Evolutionary conservation across 2,329 filamentous ascomycete genomes (phyloP), one percentile per base, ranked within the genome.

Genomic region (Phialophora expanda): DNA sequence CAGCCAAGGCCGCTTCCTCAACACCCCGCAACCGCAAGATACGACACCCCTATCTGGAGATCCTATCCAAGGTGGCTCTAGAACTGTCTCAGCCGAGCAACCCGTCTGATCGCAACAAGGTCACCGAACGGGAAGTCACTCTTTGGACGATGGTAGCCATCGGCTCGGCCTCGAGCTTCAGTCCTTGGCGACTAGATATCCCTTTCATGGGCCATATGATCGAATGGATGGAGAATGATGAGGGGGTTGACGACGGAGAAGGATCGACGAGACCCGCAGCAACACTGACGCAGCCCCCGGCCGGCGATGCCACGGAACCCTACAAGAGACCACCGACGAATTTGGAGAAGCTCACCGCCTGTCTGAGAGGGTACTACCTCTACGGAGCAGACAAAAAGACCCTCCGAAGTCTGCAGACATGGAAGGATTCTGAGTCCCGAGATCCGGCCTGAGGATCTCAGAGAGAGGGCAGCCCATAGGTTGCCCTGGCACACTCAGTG

Each of bases 201-300:
- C 66, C 66, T n/a, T 68, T 68, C 66, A 68, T 68, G 66, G 66
- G 66, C 11, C 66, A 68, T 30, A 20, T 68, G 58, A 68, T 68
- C 22, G 62, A 63, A 4, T 65, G 46, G 66, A 68, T 68, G 66
- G 62, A 65, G 32, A 32, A 68, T 22, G 62, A 68, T 41, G 28
- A 53, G 11, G 50, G 28, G 20, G 54, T 54, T 5, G 59, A 32
- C 8, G 41, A n/a, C 8, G 11, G 44, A 3, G 58, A 44, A n/a
- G n/a, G 2, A 54, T 14, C 26, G n/a, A 12, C 24, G n/a, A 32
- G 17, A 44, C 6, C 17, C 6, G 1, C 38, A 44, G 17, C 17
- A 4, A n/a, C 38, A 44, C 12, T n/a, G 3, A 44, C 17, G 7
- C 38, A n/a, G 2, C 11, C 1, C 1, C 2, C 48, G 20, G 14